Percentiles rank a stretch among this genome's conserved stretches.
Evolutionary conservation across 305 asterid species (phyloP).

Genomic region (Rubia balearica): DNA sequence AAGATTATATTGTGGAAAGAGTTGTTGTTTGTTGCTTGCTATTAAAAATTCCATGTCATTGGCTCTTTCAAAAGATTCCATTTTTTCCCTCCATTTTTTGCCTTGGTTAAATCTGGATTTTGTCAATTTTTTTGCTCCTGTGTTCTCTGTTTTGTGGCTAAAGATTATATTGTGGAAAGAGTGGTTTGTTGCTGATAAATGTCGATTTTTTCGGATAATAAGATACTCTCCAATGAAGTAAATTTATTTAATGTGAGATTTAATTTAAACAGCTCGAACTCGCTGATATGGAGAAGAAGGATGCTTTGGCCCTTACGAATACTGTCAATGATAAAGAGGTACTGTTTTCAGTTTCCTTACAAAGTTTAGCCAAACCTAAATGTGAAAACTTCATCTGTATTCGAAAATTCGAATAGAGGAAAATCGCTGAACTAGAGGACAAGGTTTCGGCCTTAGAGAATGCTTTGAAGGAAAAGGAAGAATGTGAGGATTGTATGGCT

Average conservation of each 20-base stretch:
- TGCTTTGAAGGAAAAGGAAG: neutral
- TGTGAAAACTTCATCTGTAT: neutral
- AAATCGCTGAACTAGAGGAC: neutral
- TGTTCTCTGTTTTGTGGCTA: neutral
- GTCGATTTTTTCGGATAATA: no score
- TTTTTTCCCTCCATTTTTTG: neutral
- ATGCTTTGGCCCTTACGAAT: neutral
- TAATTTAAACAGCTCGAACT: neutral
- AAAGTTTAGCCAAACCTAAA: neutral
- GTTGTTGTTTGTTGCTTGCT: no score
- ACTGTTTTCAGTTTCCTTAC: neutral
- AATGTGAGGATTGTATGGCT: neutral
- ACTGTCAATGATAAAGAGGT: neutral
- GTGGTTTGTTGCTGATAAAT: no score
- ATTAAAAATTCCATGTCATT: no score
- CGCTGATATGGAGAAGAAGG: neutral
- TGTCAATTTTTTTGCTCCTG: neutral
- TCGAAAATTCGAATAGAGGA: neutral
- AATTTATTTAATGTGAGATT: neutral
- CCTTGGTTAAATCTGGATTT: no score
- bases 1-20: no score
- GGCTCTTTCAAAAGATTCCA: neutral
- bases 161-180: no score
- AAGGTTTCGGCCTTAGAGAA: neutral
- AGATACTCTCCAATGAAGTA: neutral